phyloP scores from a whole-genome alignment of 352 stramenopile species.

The Pythium dissimile region DNA sequence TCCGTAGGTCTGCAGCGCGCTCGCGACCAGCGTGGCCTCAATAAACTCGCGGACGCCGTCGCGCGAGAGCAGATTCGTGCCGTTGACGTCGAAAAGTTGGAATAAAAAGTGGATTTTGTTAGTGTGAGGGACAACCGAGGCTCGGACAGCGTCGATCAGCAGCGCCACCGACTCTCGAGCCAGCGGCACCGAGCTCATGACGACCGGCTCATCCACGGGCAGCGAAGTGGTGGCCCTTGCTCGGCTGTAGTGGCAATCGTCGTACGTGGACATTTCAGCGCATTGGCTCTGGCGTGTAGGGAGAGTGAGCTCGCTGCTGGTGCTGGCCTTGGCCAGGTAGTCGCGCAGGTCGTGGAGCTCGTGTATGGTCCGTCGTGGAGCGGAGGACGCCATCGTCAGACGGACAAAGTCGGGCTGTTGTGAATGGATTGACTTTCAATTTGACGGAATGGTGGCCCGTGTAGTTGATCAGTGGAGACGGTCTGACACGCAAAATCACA shows the following conservation, averaged over 20 bases:
- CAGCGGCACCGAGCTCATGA: conserved; percentile 9
- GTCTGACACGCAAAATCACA: no score
- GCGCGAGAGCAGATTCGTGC: conserved; percentile 38
- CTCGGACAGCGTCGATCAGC: conserved; percentile 51
- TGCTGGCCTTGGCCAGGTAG: conserved; percentile 54
- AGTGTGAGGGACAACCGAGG: conserved; percentile 41
- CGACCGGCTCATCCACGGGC: neutral
- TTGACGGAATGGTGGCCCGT: no score
- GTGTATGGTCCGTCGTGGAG: no score
- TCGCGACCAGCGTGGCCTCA: conserved; percentile 43
- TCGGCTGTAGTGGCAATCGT: no score
- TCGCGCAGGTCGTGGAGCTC: conserved; percentile 37
- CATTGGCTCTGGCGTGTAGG: no score
- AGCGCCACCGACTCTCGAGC: conserved; percentile 52
- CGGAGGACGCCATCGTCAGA: no score
- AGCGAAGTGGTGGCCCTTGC: conserved; percentile 2
- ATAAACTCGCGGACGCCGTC: conserved; percentile 52
- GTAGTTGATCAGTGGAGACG: no score
- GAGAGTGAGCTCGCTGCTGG: no score
- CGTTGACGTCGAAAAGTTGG: conserved; percentile 60
- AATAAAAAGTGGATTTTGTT: conserved; percentile 62
- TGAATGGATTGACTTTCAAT: no score
- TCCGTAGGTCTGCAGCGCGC: conserved; percentile 48
- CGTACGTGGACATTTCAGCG: no score
- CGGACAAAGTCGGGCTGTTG: no score